Conservation (phyloP, 306 rosid species). For the Hippophae tibetana region DNA sequence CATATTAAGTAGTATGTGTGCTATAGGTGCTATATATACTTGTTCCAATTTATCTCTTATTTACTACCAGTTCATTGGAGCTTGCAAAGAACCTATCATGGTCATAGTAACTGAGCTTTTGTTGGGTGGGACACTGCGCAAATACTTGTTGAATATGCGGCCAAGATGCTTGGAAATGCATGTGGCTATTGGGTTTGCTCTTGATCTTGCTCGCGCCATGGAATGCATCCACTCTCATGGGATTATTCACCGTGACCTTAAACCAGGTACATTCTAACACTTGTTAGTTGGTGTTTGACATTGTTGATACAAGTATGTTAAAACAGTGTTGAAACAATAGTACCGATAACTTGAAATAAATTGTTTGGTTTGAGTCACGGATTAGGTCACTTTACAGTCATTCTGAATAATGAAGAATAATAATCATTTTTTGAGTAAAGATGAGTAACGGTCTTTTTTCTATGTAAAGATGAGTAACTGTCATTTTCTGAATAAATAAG, state of each 20-base stretch:
- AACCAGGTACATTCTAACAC: constrained; percentile 56
- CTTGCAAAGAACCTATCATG: constrained; percentile 94
- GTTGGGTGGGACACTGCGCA: constrained; percentile 80
- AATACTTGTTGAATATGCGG: constrained; percentile 60
- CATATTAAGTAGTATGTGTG: background rate
- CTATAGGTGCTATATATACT: constrained; percentile 5
- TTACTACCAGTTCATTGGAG: constrained; percentile 76
- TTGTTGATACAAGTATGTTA: no score
- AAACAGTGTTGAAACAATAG: no score
- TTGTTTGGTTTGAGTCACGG: no score
- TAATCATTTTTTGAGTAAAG: no score
- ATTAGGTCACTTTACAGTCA: no score
- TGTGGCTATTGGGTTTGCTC: constrained; percentile 71
- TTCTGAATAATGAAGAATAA: no score
- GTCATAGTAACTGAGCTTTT: constrained; percentile 93
- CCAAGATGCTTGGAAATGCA: constrained; percentile 60
- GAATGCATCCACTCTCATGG: constrained; percentile 90
- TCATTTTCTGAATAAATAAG: no score
- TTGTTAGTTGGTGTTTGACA: constrained; percentile 12
- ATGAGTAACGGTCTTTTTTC: no score
- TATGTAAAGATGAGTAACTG: no score
- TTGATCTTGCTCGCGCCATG: constrained; percentile 83
- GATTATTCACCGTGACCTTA: constrained; percentile 91
- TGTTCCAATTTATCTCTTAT: constrained; percentile 20
- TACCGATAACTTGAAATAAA: no score